Conservation (phyloP, 163 green algal species). For the Trebouxiophyceae sp. region DNA sequence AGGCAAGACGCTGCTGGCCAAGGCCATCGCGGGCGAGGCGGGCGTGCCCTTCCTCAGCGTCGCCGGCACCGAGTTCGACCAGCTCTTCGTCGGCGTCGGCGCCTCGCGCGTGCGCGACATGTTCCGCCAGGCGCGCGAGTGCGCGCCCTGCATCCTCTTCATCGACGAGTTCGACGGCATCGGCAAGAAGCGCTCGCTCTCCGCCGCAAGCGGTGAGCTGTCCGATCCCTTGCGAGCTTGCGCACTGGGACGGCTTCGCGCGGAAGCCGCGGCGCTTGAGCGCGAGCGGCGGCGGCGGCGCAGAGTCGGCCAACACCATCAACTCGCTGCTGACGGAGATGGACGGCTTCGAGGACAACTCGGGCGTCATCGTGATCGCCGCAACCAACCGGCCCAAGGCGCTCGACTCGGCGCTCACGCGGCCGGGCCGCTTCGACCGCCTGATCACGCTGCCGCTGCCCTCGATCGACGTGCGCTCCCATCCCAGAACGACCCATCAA, state of each 20-base stretch:
- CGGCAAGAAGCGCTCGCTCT: conserved; percentile 57
- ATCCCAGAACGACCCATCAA: no score
- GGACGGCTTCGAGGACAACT: conserved; percentile 99
- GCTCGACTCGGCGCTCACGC: conserved; percentile 86
- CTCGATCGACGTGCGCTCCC: conserved; percentile 47
- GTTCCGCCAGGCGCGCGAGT: conserved; percentile 45
- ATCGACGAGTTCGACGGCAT: conserved; percentile 98
- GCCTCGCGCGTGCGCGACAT: conserved; percentile 72
- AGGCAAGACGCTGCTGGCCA: conserved; percentile 96
- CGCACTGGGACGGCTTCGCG: no score
- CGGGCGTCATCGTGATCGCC: conserved; percentile 91
- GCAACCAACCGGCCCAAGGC: conserved; percentile 92
- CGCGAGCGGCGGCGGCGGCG: background rate
- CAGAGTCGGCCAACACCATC: conserved; percentile 57
- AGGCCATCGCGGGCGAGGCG: conserved; percentile 89
- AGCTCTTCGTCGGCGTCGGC: conserved; percentile 82
- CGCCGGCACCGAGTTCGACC: conserved; percentile 76
- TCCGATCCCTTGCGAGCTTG: no score
- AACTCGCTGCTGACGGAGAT: conserved; percentile 77
- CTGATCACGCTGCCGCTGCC: conserved; percentile 85
- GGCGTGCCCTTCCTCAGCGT: conserved; percentile 91
- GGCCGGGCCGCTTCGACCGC: conserved; percentile 94
- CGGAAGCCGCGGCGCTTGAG: no score
- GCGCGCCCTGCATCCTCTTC: conserved; percentile 93
- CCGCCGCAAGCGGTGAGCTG: background rate